Conservation (phyloP, 23 red algal species). For the Gracilaria gracilis region DNA sequence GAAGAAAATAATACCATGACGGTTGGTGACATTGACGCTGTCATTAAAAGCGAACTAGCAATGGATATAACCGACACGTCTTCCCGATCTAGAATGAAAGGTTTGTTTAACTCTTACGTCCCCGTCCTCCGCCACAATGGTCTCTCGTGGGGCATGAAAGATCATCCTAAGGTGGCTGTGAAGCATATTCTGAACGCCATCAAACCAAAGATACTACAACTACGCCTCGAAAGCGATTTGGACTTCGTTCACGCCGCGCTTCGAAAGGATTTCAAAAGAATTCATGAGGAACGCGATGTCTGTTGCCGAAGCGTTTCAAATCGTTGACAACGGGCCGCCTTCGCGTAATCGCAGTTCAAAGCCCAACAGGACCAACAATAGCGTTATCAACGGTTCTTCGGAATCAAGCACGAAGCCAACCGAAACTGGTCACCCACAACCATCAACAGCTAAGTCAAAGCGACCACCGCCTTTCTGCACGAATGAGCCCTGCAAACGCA, state of each 20-base stretch:
- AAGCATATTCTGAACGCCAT: slow-evolving; percentile 1
- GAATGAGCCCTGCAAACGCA: not conserved
- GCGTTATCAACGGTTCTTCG: not conserved
- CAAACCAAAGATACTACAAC: not conserved
- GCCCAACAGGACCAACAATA: not conserved
- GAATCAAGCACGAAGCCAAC: not conserved
- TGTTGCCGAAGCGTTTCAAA: slow-evolving; percentile 22
- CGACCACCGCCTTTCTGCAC: not conserved
- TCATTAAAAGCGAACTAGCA: not conserved
- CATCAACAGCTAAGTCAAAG: not conserved
- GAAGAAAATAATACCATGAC: not conserved
- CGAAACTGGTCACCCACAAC: not conserved
- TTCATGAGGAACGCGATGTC: not conserved
- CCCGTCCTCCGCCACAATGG: not conserved
- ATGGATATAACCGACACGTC: too few relatives aligned
- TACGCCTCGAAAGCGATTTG: not conserved
- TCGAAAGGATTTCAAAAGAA: too few relatives aligned
- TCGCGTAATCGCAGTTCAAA: too few relatives aligned
- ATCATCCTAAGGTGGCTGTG: slow-evolving; percentile 9
- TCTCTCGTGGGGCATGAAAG: not conserved
- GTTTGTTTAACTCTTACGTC: too few relatives aligned
- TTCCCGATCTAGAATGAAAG: too few relatives aligned
- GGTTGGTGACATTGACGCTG: not conserved
- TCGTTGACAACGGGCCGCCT: slow-evolving; percentile 40
- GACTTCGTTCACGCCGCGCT: not conserved